Conservation (phyloP, 805 yeast genomes). For the Middelhovenomyces tepae region DNA sequence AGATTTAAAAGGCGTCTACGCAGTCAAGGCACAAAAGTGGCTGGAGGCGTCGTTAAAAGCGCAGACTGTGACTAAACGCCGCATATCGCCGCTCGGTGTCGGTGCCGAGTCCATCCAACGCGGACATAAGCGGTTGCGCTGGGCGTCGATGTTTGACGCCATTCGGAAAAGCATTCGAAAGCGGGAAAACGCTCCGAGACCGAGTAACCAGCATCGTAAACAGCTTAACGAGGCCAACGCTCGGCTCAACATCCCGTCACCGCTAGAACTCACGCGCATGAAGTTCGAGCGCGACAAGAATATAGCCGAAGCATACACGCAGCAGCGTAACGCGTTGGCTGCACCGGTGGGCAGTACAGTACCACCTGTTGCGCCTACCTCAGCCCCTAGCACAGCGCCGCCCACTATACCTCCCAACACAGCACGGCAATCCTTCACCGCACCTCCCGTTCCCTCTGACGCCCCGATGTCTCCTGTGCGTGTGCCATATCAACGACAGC, state of each 20-base stretch:
- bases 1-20: slow-evolving; percentile 82
- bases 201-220: slow-evolving; percentile 38
- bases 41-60: slow-evolving; percentile 82
- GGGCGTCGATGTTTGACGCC: slow-evolving; percentile 98
- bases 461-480: not conserved
- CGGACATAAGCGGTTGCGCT: slow-evolving; percentile 82
- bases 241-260: slow-evolving; percentile 50
- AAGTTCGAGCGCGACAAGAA: slow-evolving; percentile 83
- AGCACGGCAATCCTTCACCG: slow-evolving; percentile 9
- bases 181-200: slow-evolving; percentile 67
- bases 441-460: slow-evolving; percentile 1
- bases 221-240: slow-evolving; percentile 13
- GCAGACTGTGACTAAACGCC: slow-evolving; percentile 77
- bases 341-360: slow-evolving; percentile 6
- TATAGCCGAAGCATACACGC: slow-evolving; percentile 48
- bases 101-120: slow-evolving; percentile 86
- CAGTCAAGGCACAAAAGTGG: slow-evolving; percentile 83
- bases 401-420: slow-evolving; percentile 4
- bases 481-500: slow-evolving; percentile 7
- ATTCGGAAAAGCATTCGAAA: slow-evolving; percentile 83
- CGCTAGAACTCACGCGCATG: slow-evolving; percentile 73
- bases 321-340: slow-evolving; percentile 22
- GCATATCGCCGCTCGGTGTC: slow-evolving; percentile 90
- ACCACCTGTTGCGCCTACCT: slow-evolving; percentile 10
- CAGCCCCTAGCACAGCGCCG: slow-evolving; percentile 10